Base-by-base conservation (phyloP, 805 yeast genomes). In the Kuraishia floccosa region DNA sequence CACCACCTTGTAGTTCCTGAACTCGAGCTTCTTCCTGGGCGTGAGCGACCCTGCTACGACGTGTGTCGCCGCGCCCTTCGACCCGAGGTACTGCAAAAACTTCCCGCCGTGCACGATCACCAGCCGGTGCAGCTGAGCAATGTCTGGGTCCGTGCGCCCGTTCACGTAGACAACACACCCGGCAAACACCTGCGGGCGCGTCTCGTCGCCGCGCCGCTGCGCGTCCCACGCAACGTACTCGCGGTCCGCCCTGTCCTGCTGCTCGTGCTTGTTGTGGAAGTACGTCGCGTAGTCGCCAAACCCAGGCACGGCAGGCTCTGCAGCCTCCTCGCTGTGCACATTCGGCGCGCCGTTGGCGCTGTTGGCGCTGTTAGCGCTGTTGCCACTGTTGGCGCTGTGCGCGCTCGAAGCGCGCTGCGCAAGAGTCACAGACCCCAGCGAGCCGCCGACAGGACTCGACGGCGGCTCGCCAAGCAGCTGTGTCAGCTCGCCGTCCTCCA, bases 121-220 rank as follows among this genome's bases (percentile, higher is more conserved):
- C 40, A 84, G 42, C 33, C 76, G 67, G 43, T 82, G 89, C 19
- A 91, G 55, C 36, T 72, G 78, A 25, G 68, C 56, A 11, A 85
- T 67, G n/a, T 87, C 72, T 0, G 97, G 97, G 3, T 54, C 56
- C 0, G 97, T 89, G 44, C 80, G 74, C 1, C 98, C 98, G 44
- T 86, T 87, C n/a, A 89, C 85, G 49, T 80, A 76, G 4, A 89
- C 63, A 1, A 60, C 52, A 47, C 87, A 82, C 2, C 66, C 72
- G 23, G 56, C 44, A 46, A 89, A 86, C 1, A 87, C 58, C 2
- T 51, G 52, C 1, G 66, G 54, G 23, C 41, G 36, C 12, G 35
- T 38, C 27, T 33, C 39, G 9, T 39, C 34, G 17, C 42, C 33
- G 11, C 50, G 49, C 13, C 71, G 50, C 27, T 60, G 47, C 17